Evolutionary conservation across 345 rosid genomes (phyloP).

Genomic region (Arabis alpina): DNA sequence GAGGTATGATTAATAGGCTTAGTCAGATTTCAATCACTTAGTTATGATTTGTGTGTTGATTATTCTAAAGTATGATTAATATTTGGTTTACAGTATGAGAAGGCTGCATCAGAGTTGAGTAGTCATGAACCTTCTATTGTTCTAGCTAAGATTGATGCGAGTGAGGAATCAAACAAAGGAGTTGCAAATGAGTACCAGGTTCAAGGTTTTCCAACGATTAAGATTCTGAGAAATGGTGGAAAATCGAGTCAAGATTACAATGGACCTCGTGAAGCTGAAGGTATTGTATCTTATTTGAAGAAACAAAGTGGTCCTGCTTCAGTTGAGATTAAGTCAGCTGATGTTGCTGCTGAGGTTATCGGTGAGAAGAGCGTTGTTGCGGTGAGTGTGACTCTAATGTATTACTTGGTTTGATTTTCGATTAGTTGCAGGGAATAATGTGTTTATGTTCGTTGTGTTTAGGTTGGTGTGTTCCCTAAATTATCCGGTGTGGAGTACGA

Average conservation of each 20-base stretch:
- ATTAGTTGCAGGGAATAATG: background rate
- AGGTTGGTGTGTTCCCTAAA: conserved; percentile 94
- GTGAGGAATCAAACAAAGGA: conserved; percentile 66
- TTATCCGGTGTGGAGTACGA: conserved; percentile 88
- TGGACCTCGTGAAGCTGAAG: conserved; percentile 96
- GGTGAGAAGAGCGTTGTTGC: conserved; percentile 68
- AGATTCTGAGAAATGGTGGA: conserved; percentile 87
- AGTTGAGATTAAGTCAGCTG: conserved; percentile 65
- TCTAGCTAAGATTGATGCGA: conserved; percentile 94
- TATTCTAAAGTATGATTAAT: background rate
- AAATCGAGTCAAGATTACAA: conserved; percentile 79
- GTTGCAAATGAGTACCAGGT: conserved; percentile 62
- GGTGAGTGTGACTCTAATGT: conserved; percentile 54
- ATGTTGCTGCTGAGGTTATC: conserved; percentile 60
- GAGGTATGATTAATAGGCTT: conserved; percentile 54
- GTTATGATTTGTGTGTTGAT: background rate
- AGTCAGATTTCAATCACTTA: background rate
- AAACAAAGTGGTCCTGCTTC: conserved; percentile 97
- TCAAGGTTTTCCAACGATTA: conserved; percentile 89
- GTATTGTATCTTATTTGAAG: conserved; percentile 78
- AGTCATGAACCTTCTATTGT: conserved; percentile 62
- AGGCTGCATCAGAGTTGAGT: conserved; percentile 84
- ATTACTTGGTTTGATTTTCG: conserved; percentile 1
- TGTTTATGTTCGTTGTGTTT: conserved; percentile 32
- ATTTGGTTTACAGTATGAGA: conserved; percentile 67